Conservation (phyloP, 768 basidiomycete genomes). For the Leucocoprinus birnbaumii region DNA sequence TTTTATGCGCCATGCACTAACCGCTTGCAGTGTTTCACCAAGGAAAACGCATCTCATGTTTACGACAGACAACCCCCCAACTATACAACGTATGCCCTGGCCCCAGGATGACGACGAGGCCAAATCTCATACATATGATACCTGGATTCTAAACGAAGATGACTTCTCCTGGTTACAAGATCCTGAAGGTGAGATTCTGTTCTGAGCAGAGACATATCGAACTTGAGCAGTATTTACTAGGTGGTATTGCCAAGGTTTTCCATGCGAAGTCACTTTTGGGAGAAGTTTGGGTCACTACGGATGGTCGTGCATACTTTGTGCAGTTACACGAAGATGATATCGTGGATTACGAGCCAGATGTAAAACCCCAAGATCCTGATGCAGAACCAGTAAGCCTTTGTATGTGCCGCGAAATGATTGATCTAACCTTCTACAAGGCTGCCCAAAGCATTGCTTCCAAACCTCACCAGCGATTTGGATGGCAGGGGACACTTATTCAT, state of each 20-base stretch:
- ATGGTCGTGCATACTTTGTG: conserved; percentile 80
- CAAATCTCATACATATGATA: conserved; percentile 50
- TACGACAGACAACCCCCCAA: conserved; percentile 70
- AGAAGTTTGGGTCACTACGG: conserved; percentile 85
- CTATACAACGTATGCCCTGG: conserved; percentile 86
- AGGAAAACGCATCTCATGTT: conserved; percentile 68
- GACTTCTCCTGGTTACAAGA: conserved; percentile 77
- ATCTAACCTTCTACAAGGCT: conserved; percentile 3
- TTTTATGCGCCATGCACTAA: conserved; percentile 1
- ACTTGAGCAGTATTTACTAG: conserved; percentile 30
- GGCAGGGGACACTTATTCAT: conserved; percentile 82
- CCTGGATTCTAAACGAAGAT: conserved; percentile 65
- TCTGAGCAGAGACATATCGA: neutral
- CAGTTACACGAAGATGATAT: conserved; percentile 44
- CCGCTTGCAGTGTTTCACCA: conserved; percentile 61
- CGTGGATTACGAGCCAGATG: conserved; percentile 9
- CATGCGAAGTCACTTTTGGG: conserved; percentile 55
- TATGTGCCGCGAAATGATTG: neutral
- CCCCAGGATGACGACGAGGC: conserved; percentile 47
- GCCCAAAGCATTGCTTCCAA: conserved; percentile 15
- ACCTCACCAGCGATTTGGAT: conserved; percentile 30
- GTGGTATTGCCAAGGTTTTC: conserved; percentile 62
- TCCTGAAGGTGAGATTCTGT: conserved; percentile 52
- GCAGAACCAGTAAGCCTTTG: conserved; percentile 1
- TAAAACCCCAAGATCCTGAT: conserved; percentile 12